These are phyloP conservation scores for Trichothecium roseum DNA, from an alignment of 2,329 filamentous ascomycete genomes.

Conservation along the genomic window DNA sequence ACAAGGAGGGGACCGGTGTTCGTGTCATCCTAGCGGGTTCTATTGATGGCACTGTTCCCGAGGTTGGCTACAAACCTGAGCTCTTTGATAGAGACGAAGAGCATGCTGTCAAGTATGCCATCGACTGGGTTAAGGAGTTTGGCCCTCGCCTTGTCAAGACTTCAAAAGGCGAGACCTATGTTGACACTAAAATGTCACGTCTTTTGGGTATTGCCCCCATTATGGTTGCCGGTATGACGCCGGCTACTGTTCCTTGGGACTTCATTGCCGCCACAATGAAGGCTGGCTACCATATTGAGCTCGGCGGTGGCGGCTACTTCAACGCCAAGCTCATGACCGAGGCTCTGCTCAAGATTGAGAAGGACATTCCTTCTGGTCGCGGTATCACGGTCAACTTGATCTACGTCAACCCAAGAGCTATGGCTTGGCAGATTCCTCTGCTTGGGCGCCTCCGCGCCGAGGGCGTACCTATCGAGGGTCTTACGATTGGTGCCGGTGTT, in stretches of 20 bases:
- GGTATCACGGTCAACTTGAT: slow-evolving; percentile 87
- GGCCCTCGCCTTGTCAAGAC: slow-evolving; percentile 88
- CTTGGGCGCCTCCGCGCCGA: slow-evolving; percentile 71
- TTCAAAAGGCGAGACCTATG: slow-evolving; percentile 77
- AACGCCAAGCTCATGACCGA: slow-evolving; percentile 72
- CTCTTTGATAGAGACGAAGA: slow-evolving; percentile 94
- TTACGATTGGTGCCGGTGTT: slow-evolving; percentile 88
- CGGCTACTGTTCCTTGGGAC: slow-evolving; percentile 79
- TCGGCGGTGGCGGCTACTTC: slow-evolving; percentile 85
- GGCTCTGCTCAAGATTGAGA: slow-evolving; percentile 76
- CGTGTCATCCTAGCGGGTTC: slow-evolving; percentile 90
- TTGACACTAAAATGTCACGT: slow-evolving; percentile 94
- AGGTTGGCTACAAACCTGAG: slow-evolving; percentile 96
- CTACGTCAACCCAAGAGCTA: slow-evolving; percentile 80
- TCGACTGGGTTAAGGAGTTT: slow-evolving; percentile 96
- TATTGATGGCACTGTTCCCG: slow-evolving; percentile 80
- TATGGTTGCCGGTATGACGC: slow-evolving; percentile 92
- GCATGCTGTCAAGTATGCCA: slow-evolving; percentile 86
- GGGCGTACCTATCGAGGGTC: slow-evolving; percentile 81
- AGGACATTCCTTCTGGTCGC: slow-evolving; percentile 70
- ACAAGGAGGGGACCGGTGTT: slow-evolving; percentile 97
- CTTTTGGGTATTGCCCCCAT: slow-evolving; percentile 76
- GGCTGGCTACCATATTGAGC: slow-evolving; percentile 86
- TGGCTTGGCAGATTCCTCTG: slow-evolving; percentile 87
- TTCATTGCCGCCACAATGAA: slow-evolving; percentile 91